Evolutionary conservation across 1,284 basidiomycete species (phyloP).

Genomic region (Cutaneotrichosporon sp.): DNA sequence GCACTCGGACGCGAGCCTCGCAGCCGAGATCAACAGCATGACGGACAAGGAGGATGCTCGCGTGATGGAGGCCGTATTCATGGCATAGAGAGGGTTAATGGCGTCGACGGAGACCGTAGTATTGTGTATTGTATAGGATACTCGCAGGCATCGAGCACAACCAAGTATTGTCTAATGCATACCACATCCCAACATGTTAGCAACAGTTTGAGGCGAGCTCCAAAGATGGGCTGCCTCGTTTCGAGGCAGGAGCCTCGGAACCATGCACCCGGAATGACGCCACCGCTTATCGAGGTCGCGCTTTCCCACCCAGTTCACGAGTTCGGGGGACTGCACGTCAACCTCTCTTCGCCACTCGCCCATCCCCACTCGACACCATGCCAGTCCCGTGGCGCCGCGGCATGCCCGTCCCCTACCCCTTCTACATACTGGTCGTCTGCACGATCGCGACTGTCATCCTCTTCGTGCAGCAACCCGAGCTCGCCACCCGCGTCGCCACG

Average conservation of each 20-base stretch:
- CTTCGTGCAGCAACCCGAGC: conserved; percentile 5
- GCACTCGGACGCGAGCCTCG: conserved; percentile 36
- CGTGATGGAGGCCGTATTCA: conserved; percentile 48
- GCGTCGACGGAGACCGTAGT: neutral
- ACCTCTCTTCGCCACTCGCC: neutral
- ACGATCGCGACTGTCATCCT: conserved; percentile 2
- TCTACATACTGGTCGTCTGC: conserved; percentile 1
- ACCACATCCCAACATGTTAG: too few species aligned
- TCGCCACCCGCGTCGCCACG: neutral
- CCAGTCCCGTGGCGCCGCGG: neutral
- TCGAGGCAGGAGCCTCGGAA: neutral
- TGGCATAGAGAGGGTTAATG: conserved; percentile 36
- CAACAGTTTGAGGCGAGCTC: too few species aligned
- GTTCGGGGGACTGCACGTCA: too few species aligned
- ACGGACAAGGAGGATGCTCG: conserved; percentile 43
- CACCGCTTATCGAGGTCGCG: neutral
- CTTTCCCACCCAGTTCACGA: neutral
- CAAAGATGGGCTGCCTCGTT: too few species aligned
- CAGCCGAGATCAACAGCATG: conserved; percentile 34
- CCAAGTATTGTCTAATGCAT: neutral
- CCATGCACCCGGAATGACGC: conserved; percentile 5
- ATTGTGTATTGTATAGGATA: neutral
- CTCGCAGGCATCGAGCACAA: neutral
- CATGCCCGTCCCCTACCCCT: neutral
- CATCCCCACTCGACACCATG: neutral